These are phyloP conservation scores for Akanthomyces muscarius DNA, from an alignment of 2,329 filamentous ascomycete genomes.

Conservation along the genomic window DNA sequence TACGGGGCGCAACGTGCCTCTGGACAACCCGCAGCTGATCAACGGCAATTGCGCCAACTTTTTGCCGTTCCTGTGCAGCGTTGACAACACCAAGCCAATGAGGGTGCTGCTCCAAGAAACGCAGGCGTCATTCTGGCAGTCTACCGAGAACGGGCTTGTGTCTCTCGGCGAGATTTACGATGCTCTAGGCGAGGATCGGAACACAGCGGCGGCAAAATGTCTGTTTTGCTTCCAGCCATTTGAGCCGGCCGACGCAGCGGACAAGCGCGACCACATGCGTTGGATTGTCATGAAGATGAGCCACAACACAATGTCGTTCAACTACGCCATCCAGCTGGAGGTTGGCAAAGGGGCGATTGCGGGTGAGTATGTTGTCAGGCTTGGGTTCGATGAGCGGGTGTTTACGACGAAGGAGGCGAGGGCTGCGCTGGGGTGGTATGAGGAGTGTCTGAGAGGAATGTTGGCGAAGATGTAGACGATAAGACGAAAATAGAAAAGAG, in stretches of 20 bases:
- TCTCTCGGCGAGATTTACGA: conserved; percentile 4
- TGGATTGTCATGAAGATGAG: conserved; percentile 4
- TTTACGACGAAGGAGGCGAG: background rate
- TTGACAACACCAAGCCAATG: background rate
- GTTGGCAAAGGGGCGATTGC: background rate
- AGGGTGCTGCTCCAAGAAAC: background rate
- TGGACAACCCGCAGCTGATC: background rate
- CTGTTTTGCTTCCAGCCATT: too few species aligned
- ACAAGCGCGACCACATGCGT: background rate
- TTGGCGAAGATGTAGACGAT: too few species aligned
- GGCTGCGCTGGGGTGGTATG: too few species aligned
- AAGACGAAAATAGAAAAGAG: too few species aligned
- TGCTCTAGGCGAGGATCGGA: background rate
- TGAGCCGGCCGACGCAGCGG: too few species aligned
- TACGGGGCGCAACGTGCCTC: background rate
- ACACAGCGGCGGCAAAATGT: background rate
- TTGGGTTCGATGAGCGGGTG: background rate
- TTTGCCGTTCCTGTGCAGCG: background rate
- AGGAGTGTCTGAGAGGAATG: too few species aligned
- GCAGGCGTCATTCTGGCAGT: background rate
- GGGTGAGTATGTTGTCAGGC: background rate
- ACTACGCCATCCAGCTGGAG: background rate
- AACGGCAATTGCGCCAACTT: background rate
- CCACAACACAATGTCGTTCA: background rate
- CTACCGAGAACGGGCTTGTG: background rate